phyloP scores from a whole-genome alignment of 345 rosid genomes.

The Gossypioides kirkii region DNA sequence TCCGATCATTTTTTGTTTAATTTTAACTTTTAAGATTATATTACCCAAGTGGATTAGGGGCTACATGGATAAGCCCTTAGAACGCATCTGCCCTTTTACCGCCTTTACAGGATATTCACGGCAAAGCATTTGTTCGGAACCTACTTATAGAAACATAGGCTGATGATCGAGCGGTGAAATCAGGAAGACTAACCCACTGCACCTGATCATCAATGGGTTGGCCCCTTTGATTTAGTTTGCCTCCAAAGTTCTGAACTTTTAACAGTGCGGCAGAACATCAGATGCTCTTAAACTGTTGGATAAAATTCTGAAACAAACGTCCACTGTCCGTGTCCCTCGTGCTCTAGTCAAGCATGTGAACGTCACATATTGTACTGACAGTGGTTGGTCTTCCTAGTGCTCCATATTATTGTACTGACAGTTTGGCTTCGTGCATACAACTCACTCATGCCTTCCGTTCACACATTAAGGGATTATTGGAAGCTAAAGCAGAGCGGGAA shows the following conservation, averaged over 20 bases:
- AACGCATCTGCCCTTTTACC: neutral
- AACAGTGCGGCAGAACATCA: slow-evolving; percentile 32
- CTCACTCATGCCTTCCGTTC: neutral
- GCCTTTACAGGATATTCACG: neutral
- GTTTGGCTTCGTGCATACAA: slow-evolving; percentile 18
- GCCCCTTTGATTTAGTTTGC: slow-evolving; percentile 32
- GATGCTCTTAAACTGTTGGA: slow-evolving; percentile 24
- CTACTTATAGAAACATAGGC: slow-evolving; percentile 30
- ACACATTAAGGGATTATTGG: neutral
- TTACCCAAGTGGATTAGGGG: neutral
- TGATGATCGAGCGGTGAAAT: slow-evolving; percentile 31
- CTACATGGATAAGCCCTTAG: neutral
- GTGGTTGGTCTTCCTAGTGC: neutral
- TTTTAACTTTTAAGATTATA: neutral
- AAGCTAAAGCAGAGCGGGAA: neutral
- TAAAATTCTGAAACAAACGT: slow-evolving; percentile 18
- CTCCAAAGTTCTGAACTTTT: slow-evolving; percentile 43
- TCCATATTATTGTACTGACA: neutral
- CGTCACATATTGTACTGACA: slow-evolving; percentile 35
- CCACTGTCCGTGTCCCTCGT: slow-evolving; percentile 34
- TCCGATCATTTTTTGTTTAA: neutral
- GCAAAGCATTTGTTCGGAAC: neutral
- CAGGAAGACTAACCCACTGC: slow-evolving; percentile 54
- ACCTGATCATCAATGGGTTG: slow-evolving; percentile 42
- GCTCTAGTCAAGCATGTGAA: too few relatives aligned